Evolutionary conservation across 768 basidiomycete species (phyloP), one percentile per base, ranked within the genome.

Genomic region (Termitomyces bulborhizus): DNA sequence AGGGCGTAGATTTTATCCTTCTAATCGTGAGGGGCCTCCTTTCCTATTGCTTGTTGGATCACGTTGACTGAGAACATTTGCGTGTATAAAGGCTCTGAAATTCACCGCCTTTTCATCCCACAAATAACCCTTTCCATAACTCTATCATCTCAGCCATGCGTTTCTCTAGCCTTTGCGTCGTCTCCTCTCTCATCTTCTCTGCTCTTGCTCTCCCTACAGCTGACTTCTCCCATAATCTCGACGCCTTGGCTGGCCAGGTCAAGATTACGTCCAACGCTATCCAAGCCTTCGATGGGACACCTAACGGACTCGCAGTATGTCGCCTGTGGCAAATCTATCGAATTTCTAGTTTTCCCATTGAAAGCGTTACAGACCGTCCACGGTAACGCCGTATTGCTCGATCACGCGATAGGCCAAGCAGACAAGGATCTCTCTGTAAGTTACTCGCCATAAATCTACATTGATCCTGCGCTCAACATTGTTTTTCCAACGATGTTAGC

Each of bases 351-450:
- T 2, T 4, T 36, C 36, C 1, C 1, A 27, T 24, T 0, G 7
- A 1, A 1, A 11, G 4, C 16, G 9, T 6, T 27, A 1, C 26
- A 49, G 48, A 3, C 3, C 1, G n/a, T 49, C 16, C 4, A 39
- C 16, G 7, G 6, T 5, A 11, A 7, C 0, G 48, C 26, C 1
- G 0, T 8, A 45, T 1, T 2, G 3, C 27, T 45, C 1, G 6
- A 1, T 27, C 6, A 27, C 15, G 2, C 16, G 2, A n/a, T 32
- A 7, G 9, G 0, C 1, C 0, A 0, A 2, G 5, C 4, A 13
- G n/a, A 27, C 11, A 1, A 1, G 0, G 12, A 2, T 16, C 36
- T 49, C 15, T 4, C 6, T 4, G 36, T 39, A 16, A 39, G 11
- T 15, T 15, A 6, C 6, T n/a, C 11, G 1, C 1, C n/a, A 21